Conservation (phyloP, 768 basidiomycete species). For the Auricularia heimuer region DNA sequence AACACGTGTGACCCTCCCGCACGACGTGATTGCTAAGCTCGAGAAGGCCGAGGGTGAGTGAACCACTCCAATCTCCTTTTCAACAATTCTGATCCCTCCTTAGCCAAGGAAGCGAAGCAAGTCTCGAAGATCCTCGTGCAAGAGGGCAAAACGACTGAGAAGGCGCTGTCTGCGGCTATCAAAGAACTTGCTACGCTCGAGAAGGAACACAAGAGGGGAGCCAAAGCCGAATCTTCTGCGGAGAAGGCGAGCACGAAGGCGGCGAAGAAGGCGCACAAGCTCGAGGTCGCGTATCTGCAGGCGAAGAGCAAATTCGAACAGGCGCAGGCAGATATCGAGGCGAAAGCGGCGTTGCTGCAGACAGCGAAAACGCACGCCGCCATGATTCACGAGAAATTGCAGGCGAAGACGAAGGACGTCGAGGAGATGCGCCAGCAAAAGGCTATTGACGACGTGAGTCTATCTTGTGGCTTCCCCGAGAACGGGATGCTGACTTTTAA, state of each 20-base stretch:
- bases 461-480: conserved; percentile 3
- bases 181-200: conserved; percentile 60
- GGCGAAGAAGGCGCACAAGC: conserved; percentile 48
- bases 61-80: neutral
- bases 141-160: conserved; percentile 61
- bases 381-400: conserved; percentile 50
- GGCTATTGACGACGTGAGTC: conserved; percentile 52
- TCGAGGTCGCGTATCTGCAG: conserved; percentile 48
- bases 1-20: conserved; percentile 22
- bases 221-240: conserved; percentile 55
- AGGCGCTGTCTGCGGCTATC: conserved; percentile 48
- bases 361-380: conserved; percentile 41
- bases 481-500: neutral
- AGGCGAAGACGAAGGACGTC: conserved; percentile 63
- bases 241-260: conserved; percentile 44
- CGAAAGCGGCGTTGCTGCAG: conserved; percentile 40
- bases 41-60: conserved; percentile 41
- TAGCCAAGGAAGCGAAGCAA: conserved; percentile 50
- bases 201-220: conserved; percentile 52
- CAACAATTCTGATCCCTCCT: neutral
- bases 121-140: conserved; percentile 60
- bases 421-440: conserved; percentile 58
- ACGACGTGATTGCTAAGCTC: conserved; percentile 43
- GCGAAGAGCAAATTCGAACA: conserved; percentile 52
- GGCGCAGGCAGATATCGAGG: conserved; percentile 36